Evolutionary conservation across 495 filamentous ascomycete species (phyloP).

Genomic region (Physcia stellaris): DNA sequence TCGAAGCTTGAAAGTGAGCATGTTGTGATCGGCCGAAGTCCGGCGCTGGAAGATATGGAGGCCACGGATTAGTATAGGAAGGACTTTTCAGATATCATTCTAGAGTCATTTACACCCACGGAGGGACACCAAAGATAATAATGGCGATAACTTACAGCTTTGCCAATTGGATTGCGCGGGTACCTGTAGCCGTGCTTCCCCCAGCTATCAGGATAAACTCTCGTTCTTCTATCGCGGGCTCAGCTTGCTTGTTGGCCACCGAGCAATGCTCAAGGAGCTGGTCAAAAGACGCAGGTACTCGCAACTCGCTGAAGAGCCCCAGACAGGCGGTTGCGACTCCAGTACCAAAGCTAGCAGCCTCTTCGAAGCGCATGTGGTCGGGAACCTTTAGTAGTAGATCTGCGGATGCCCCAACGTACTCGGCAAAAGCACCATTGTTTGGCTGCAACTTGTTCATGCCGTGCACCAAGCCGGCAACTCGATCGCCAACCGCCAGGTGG

Average conservation of each 20-base stretch:
- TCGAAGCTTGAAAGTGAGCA: conserved; percentile 31
- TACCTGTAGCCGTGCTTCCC: conserved; percentile 31
- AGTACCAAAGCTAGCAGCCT: conserved; percentile 16
- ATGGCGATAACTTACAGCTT: conserved; percentile 17
- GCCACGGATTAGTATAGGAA: background rate
- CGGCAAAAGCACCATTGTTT: conserved; percentile 26
- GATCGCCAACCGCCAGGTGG: conserved; percentile 17
- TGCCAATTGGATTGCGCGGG: conserved; percentile 30
- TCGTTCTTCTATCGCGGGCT: conserved; percentile 12
- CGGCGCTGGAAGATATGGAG: conserved; percentile 15
- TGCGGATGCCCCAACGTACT: conserved; percentile 17
- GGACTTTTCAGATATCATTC: background rate
- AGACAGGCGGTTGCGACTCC: conserved; percentile 16
- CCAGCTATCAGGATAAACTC: conserved; percentile 29
- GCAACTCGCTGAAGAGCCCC: conserved; percentile 14
- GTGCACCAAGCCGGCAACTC: conserved; percentile 24
- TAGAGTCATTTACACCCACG: background rate
- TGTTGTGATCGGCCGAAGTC: conserved; percentile 26
- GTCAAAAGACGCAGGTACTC: conserved; percentile 5
- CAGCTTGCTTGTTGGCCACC: conserved; percentile 4
- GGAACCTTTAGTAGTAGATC: conserved; percentile 19
- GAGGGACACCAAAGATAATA: background rate
- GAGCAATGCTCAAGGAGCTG: background rate
- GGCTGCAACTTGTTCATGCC: conserved; percentile 20
- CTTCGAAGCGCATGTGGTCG: conserved; percentile 11